These are phyloP conservation scores for Adiantum capillusveneris DNA, from an alignment of 75 land plant genomes.

Conservation along the genomic window DNA sequence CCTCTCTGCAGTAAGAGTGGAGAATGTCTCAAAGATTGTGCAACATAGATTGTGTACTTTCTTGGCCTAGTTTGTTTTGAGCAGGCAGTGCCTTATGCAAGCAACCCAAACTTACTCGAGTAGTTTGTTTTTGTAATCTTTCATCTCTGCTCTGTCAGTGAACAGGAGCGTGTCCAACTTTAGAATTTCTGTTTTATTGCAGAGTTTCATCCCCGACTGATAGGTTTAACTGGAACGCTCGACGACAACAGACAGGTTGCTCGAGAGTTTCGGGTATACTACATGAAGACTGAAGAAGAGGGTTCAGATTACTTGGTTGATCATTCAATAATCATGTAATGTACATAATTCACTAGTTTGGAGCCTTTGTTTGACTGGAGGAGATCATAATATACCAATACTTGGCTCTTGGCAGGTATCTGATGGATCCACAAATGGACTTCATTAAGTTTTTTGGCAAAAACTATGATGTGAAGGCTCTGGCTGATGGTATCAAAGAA, in stretches of 20 bases:
- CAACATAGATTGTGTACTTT: too few relatives aligned
- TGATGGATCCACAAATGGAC: conserved; percentile 77
- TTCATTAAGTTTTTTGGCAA: conserved; percentile 87
- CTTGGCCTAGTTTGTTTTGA: too few relatives aligned
- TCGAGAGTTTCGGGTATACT: conserved; percentile 82
- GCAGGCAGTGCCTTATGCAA: too few relatives aligned
- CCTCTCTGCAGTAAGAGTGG: too few relatives aligned
- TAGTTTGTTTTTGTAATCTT: too few relatives aligned
- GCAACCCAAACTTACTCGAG: too few relatives aligned
- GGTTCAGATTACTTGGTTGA: conserved; percentile 93
- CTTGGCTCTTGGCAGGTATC: conserved; percentile 46
- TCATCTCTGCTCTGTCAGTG: too few relatives aligned
- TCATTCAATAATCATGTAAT: conserved; percentile 93
- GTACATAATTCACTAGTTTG: conserved; percentile 5
- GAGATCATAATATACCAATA: too few relatives aligned
- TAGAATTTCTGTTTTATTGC: conserved; percentile 6
- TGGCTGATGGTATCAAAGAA: conserved; percentile 59
- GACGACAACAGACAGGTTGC: conserved; percentile 72
- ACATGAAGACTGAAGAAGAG: conserved; percentile 94
- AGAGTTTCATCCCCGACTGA: conserved; percentile 87
- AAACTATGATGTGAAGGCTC: conserved; percentile 55
- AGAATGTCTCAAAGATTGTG: too few relatives aligned
- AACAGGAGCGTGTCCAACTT: too few relatives aligned
- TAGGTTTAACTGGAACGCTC: conserved; percentile 75
- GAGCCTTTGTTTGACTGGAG: too few relatives aligned